A percentile compares a stretch with the other conserved stretches of the same genome.
Evolutionary conservation across 768 basidiomycete species (phyloP).

Genomic region (Hygrophorus pudorinus): DNA sequence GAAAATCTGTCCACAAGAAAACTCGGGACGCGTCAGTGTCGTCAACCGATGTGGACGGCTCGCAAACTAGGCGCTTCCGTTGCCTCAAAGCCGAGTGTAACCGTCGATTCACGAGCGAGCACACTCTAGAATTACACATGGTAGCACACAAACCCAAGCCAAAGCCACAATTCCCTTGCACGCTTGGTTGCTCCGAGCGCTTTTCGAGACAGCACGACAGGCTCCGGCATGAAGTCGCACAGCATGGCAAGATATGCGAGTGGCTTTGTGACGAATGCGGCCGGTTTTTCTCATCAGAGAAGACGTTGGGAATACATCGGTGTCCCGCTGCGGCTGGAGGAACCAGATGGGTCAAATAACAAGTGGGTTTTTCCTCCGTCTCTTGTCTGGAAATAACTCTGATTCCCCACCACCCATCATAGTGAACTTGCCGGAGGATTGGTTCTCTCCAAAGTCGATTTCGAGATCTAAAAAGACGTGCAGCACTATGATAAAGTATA

Average conservation of each 20-base stretch:
- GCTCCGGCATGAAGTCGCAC: conserved; percentile 47
- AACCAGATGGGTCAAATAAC: conserved; percentile 34
- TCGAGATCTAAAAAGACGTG: too few species aligned
- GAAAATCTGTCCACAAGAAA: not conserved
- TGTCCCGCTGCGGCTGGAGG: conserved; percentile 42
- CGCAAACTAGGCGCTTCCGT: conserved; percentile 25
- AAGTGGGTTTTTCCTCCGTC: not conserved
- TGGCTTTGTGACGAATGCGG: conserved; percentile 41
- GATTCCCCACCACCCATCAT: too few species aligned
- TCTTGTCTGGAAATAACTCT: too few species aligned
- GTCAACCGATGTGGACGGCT: not conserved
- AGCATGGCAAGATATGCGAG: conserved; percentile 48
- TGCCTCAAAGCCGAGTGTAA: conserved; percentile 37
- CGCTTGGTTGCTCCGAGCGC: conserved; percentile 41
- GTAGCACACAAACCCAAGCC: conserved; percentile 45
- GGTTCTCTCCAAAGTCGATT: too few species aligned
- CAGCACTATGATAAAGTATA: too few species aligned
- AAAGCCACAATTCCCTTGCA: conserved; percentile 37
- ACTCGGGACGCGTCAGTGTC: not conserved
- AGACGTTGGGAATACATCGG: conserved; percentile 45
- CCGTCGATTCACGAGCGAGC: conserved; percentile 42
- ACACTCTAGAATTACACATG: conserved; percentile 46
- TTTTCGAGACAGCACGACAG: conserved; percentile 51
- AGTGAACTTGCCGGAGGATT: too few species aligned
- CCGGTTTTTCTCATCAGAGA: conserved; percentile 43